Base-by-base conservation (phyloP, 768 basidiomycete genomes). In the Mycena kentingensis region DNA sequence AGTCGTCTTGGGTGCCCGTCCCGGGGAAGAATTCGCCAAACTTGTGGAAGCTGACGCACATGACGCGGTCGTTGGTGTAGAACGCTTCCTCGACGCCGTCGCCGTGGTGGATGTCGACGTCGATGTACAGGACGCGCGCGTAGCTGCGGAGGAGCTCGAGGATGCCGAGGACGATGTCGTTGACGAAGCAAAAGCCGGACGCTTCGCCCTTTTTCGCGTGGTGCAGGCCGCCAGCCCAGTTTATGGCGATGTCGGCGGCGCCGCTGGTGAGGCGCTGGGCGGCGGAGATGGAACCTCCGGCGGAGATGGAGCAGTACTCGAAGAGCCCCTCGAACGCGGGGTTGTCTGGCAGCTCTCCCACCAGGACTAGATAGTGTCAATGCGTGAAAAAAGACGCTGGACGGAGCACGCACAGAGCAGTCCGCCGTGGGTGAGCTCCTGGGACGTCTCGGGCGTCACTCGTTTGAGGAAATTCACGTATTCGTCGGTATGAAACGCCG, bases 201-300 rank as follows among this genome's bases (percentile, higher is more conserved):
- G 96, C 97, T 73, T 98, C 97, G 49, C 90, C 83, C 69, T 98
- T 98, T 74, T 99, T 99, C n/a, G 97, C 97, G 69, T 99, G 97
- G 71, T 99, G 97, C 3, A 99, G 79, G 2, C 97, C 97, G 8
- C 97, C 97, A 1, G 97, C 93, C 97, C 95, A 98, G 72, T 98
- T 97, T 57, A 98, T 91, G 0, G 87, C 86, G 47, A 98, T 98
- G 70, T 98, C 96, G 61, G 93, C 79, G 1, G 87, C 77, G 2
- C 94, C 94, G 3, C 82, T 80, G 41, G 88, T 79, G 54, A 98
- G 77, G 19, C 87, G 77, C 57, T 90, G 81, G 0, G 95, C 91
- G 13, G 89, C 93, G 62, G 80, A 83, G 67, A 97, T 89, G 3
- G 93, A 94, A 1, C 97, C 95, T 12, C 96, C 96, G 0, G 97